Base-by-base conservation (phyloP, 202 grass and related monocot species). In the Carex arenaria region DNA sequence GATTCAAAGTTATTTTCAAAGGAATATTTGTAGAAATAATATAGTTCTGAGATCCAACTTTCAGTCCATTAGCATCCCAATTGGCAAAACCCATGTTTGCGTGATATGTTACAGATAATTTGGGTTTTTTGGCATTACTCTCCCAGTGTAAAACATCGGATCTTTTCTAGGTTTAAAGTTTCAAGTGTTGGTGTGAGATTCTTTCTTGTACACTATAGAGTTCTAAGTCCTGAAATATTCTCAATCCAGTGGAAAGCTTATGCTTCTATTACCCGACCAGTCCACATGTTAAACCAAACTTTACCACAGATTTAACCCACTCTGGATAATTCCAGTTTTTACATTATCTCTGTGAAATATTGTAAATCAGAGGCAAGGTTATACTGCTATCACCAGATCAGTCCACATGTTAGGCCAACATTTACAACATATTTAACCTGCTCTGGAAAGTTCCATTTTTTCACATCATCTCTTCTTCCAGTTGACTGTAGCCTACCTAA, bases 401-500 rank as follows among this genome's bases (percentile, higher is more conserved):
- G 26, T 76, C 9, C 15, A 36, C 17, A 60, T 59, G 28, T 38
- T 19, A 59, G 8, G 19, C 18, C 28, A 78, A 78, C 19, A 11
- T 20, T 60, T 78, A 20, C 28, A 78, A 59, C 26, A 19, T 17
- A 60, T 60, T 36, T 78, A 69, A 82, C 10, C 23, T 81, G 15
- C 34, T 43, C 9, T 3, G 18, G 19, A 47, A 14, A 54, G 14
- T 13, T 40, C 31, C 31, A 42, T 31, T 19, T 82, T 19, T 56
- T 36, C 62, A 65, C 9, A 3, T 51, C 43, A 13, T 38, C 10
- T 84, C 4, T 83, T 52, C 60, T 72, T 79, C 15, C 79, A 99
- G 97, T 92, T 99, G 93, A 99, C 91, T 72, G 86, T 96, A 83
- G 91, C 91, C 13, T 92, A 94, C 79, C 84, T 99, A 87, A 96